Evolutionary conservation across 805 yeast genomes (phyloP), one percentile per base, ranked within the genome.

Genomic region (Jamesozyma spencerorum): DNA sequence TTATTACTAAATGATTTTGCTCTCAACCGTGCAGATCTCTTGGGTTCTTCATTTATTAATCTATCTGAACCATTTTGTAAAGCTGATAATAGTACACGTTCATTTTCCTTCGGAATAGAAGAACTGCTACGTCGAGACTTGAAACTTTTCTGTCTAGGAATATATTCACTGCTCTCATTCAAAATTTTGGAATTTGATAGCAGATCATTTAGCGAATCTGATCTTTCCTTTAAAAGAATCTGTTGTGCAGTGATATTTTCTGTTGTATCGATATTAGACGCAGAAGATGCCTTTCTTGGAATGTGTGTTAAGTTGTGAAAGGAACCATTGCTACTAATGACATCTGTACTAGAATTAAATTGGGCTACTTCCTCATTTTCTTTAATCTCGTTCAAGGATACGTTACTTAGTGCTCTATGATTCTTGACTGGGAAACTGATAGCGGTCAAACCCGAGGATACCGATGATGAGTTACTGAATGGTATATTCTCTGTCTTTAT

Each of bases 1-100:
- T 79, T 84, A 41, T 82, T 82, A 11, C 95, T 77, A 42, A 71
- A 67, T 2, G 78, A 68, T 44, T 69, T 68, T 40, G 69, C 62
- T 53, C 81, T 55, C 50, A 62, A 40, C 29, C 64, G 54, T 18
- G 34, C 47, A 4, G 65, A 60, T 36, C 65, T 51, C 38, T 51
- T 58, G 4, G 63, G 64, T 37, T 54, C 58, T 14, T 39, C 13
- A 15, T 17, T 20, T 6, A 20, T 19, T 8, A 22, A 12, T 36
- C 19, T n/a, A n/a, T n/a, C 18, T 15, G 31, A 18, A 36, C 18
- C 30, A 18, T 37, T 30, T 32, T 18, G 39, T 4, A 15, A 2
- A 18, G 2, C 18, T 14, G 39, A 36, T 24, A 15, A 31, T 18
- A 15, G 2, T 18, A 28, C n/a, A 12, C 7, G 6, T 22, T 22